Base-by-base conservation (phyloP, 2,329 filamentous ascomycete genomes). In the Cladobotryum protrusum region DNA sequence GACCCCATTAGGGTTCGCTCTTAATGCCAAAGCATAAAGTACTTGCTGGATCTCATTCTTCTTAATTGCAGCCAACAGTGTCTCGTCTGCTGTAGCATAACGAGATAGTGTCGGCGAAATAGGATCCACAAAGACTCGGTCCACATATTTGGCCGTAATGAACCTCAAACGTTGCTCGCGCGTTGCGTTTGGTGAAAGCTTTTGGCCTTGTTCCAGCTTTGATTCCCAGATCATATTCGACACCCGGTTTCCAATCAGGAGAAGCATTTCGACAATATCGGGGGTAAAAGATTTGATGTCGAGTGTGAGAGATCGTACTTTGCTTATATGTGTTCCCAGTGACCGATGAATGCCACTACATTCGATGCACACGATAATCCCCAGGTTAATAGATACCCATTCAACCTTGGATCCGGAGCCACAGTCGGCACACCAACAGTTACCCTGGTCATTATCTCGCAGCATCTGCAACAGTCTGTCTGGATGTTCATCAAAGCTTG, bases 181-280 rank as follows among this genome's bases (percentile, higher is more conserved):
- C 5, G 84, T 91, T 19, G 91, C 89, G 59, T 85, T 83, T 0
- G 89, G 78, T 1, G 76, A 73, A 4, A 89, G 90, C 64, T 96
- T 97, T 42, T 79, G 62, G 5, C 78, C 72, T 19, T 78, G 78
- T 52, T 96, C 89, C 19, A 97, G 76, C 54, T 74, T 87, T 13
- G 90, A 85, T 72, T 99, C 93, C 89, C 91, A 99, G 17, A 99
- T 78, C 85, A 92, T 92, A 68, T 99, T 99, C 60, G 91, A 93
- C 46, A 96, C 83, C 45, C 91, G 83, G 66, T 99, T 99, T 54
- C 95, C 95, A 55, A 99, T 83, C 52, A 92, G 83, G 51, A 96
- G 75, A 39, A 99, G 78, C 43, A 99, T 79, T 64, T 99, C 95
- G 66, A 99, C 87, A 65, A 97, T 95, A 73, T 99, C 95, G 59